phyloP scores from a whole-genome alignment of 176 grass and related monocot species.

The Oryza glumipatula region DNA sequence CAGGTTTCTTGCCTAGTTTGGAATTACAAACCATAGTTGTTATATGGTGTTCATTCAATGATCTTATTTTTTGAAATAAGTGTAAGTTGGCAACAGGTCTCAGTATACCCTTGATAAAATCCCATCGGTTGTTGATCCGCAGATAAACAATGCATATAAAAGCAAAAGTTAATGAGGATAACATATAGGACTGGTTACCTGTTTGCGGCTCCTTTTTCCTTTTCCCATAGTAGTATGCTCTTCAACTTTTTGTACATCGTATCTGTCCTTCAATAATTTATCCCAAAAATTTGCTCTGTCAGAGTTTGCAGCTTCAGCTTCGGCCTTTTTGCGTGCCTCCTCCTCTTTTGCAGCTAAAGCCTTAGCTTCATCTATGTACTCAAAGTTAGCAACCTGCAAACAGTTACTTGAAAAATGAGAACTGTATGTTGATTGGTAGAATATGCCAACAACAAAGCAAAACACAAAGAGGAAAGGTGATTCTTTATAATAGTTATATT shows the following conservation, averaged over 20 bases:
- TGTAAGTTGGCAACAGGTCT: background rate
- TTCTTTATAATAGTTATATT: slow-evolving; percentile 19
- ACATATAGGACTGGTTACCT: slow-evolving; percentile 51
- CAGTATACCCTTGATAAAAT: background rate
- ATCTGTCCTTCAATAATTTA: slow-evolving; percentile 82
- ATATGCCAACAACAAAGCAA: slow-evolving; percentile 4
- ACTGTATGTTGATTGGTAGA: slow-evolving; percentile 26
- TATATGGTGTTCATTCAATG: background rate
- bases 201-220: slow-evolving; percentile 98
- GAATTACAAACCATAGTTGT: slow-evolving; percentile 22
- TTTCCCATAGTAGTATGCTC: slow-evolving; percentile 94
- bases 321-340: slow-evolving; percentile 70
- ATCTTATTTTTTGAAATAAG: background rate
- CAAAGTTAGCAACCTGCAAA: slow-evolving; percentile 87
- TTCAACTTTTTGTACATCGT: slow-evolving; percentile 84
- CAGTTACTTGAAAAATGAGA: slow-evolving; percentile 30
- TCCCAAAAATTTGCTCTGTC: slow-evolving; percentile 85
- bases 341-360: slow-evolving; percentile 89
- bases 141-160: slow-evolving; percentile 37
- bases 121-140: background rate
- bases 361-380: slow-evolving; percentile 91
- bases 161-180: slow-evolving; percentile 1
- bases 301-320: slow-evolving; percentile 58
- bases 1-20: slow-evolving; percentile 25
- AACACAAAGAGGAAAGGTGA: background rate